Percentiles rank a stretch among this genome's conserved stretches.
phyloP scores from a whole-genome alignment of 78 protist species.

The Polysphondylium violaceum region DNA sequence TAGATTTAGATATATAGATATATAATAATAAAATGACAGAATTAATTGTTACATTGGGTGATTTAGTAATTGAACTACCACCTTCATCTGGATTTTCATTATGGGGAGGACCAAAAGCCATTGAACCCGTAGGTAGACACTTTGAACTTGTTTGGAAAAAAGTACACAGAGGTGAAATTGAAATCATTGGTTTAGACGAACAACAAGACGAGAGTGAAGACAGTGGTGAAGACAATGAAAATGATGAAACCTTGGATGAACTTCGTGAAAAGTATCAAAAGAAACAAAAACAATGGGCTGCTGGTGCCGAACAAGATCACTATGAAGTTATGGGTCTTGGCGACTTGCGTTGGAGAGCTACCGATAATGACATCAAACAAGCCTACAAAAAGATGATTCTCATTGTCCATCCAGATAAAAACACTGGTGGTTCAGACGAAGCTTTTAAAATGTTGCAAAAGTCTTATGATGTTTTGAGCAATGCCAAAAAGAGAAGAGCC shows the following conservation, averaged over 20 bases:
- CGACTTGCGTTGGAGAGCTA: constrained; percentile 84
- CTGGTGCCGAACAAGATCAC: constrained; percentile 62
- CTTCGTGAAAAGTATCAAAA: constrained; percentile 65
- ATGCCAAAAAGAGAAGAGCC: constrained; percentile 81
- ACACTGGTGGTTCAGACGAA: constrained; percentile 82
- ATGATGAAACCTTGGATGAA: constrained; percentile 34
- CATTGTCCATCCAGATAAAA: constrained; percentile 92
- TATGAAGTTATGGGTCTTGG: constrained; percentile 91
- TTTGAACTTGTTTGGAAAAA: constrained; percentile 64
- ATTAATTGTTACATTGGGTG: too few species aligned
- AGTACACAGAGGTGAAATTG: constrained; percentile 20
- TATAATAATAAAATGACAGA: too few species aligned
- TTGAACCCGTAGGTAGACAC: constrained; percentile 64
- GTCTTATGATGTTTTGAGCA: constrained; percentile 87
- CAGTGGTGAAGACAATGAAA: constrained; percentile 27
- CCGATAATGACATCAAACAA: constrained; percentile 86
- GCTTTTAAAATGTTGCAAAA: constrained; percentile 84
- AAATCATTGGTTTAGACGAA: constrained; percentile 17
- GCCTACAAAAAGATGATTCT: constrained; percentile 86
- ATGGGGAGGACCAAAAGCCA: too few species aligned
- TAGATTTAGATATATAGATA: too few species aligned
- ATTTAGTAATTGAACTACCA: too few species aligned
- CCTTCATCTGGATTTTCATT: too few species aligned
- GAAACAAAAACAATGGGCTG: constrained; percentile 31
- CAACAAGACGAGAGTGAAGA: background rate